Evolutionary conservation across 192 early-diverging fungal genomes (phyloP).

Genomic region (Diversispora epigaea): DNA sequence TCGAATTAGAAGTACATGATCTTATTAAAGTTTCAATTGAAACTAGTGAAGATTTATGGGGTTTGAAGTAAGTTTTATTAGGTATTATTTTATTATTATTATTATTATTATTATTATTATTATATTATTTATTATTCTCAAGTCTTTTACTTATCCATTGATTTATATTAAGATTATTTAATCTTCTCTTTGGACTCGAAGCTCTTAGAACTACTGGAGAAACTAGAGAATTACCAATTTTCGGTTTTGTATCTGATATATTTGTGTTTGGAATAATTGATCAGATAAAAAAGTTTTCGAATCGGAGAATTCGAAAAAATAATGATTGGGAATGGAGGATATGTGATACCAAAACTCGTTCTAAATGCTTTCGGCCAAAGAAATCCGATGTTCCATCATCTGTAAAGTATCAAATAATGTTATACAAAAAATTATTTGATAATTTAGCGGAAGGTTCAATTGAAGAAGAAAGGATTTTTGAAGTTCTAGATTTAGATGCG

Average conservation of each 20-base stretch:
- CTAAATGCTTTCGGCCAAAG: neutral
- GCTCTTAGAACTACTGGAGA: neutral
- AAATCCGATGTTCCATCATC: neutral
- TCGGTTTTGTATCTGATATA: slow-evolving; percentile 22
- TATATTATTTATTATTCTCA: neutral
- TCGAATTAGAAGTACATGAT: slow-evolving; percentile 21
- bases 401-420: slow-evolving; percentile 19
- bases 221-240: slow-evolving; percentile 27
- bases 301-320: neutral
- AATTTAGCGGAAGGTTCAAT: neutral
- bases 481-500: slow-evolving; percentile 1
- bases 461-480: slow-evolving; percentile 1
- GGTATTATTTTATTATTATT: neutral
- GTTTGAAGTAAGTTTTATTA: neutral
- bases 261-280: slow-evolving; percentile 29
- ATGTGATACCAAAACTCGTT: slow-evolving; percentile 24
- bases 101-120: neutral
- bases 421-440: slow-evolving; percentile 32
- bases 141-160: neutral
- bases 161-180: slow-evolving; percentile 2
- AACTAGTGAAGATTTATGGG: slow-evolving; percentile 20
- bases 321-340: neutral
- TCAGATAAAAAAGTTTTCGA: neutral
- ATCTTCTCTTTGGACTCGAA: neutral
- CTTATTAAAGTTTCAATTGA: neutral